Base-by-base conservation (phyloP, 2,329 filamentous ascomycete species). In the Capronia coronata region DNA sequence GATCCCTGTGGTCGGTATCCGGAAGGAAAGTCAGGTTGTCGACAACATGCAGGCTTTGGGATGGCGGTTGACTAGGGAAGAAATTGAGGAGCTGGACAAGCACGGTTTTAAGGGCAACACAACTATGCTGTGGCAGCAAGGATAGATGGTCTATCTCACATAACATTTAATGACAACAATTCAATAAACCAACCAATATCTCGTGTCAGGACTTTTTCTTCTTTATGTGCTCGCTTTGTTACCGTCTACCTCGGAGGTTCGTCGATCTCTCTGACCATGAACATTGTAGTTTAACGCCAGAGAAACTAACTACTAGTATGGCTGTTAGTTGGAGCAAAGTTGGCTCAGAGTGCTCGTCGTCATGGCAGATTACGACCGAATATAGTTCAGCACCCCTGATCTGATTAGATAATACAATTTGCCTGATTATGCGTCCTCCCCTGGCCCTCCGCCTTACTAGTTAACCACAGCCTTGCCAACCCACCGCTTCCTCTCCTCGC, bases 61-160 rank as follows among this genome's bases (percentile, higher is more conserved):
- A 1, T 74, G 71, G 70, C 59, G 65, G 43, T 49, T 74, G 58
- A 67, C 61, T 1, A 62, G 64, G 34, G 65, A 69, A 18, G 70
- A 74, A 61, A 67, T 73, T 25, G 57, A 56, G 13, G 62, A 64
- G 51, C 65, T 75, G 57, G 71, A 73, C 50, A 54, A 55, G 7
- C 64, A 70, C 4, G 67, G 68, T 43, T 61, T 69, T n/a, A 61
- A 68, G 48, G 71, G 70, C 1, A 63, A 65, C 47, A 69, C 62
- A 21, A 69, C 65, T 8, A 51, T 56, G 3, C 39, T 72, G 19
- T 69, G 70, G 64, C 72, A 75, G 56, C 69, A 73, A 59, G 71
- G 68, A 13, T 71, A 41, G 32, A 37, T 37, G 16, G 8, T 11
- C 34, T 34, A 34, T 16, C 13, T 6, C 9, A 16, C 2, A 34